Evolutionary conservation across 2,329 filamentous ascomycete species (phyloP).

Genomic region (Aureobasidium sp.): DNA sequence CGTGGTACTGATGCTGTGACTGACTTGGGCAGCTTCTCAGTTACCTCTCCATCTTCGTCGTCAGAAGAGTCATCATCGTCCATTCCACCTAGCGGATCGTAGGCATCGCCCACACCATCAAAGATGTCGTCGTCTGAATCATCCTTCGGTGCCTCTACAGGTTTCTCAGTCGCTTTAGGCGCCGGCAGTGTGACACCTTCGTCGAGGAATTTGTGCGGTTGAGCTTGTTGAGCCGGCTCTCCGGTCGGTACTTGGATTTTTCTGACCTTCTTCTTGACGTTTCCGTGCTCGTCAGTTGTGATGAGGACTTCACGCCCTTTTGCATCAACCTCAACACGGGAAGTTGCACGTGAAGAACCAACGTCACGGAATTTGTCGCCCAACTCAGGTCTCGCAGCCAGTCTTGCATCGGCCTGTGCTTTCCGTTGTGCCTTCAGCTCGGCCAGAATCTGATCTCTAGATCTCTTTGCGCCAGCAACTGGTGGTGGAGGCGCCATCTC

Average conservation of each 20-base stretch:
- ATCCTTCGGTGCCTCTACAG: conserved; percentile 20
- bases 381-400: conserved; percentile 41
- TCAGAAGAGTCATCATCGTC: conserved; percentile 36
- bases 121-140: conserved; percentile 55
- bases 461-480: conserved; percentile 45
- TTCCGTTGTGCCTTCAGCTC: conserved; percentile 51
- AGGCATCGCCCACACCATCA: conserved; percentile 51
- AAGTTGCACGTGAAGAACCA: conserved; percentile 21
- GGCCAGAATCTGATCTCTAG: conserved; percentile 52
- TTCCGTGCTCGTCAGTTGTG: conserved; percentile 52
- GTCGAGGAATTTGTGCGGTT: conserved; percentile 25
- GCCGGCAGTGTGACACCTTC: conserved; percentile 26
- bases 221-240: conserved; percentile 23
- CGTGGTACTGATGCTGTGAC: background rate
- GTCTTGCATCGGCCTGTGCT: conserved; percentile 38
- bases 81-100: conserved; percentile 52
- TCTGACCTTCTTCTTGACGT: conserved; percentile 54
- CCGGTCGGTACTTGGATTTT: conserved; percentile 36
- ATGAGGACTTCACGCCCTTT: conserved; percentile 52
- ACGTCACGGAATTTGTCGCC: conserved; percentile 51
- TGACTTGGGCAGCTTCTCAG: background rate
- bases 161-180: conserved; percentile 39
- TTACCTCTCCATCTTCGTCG: conserved; percentile 7
- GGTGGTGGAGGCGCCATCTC: conserved; percentile 38
- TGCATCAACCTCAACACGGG: conserved; percentile 34